Base-by-base conservation (phyloP, 371 early-diverging fungal genomes). In the Nematocida sp. region DNA sequence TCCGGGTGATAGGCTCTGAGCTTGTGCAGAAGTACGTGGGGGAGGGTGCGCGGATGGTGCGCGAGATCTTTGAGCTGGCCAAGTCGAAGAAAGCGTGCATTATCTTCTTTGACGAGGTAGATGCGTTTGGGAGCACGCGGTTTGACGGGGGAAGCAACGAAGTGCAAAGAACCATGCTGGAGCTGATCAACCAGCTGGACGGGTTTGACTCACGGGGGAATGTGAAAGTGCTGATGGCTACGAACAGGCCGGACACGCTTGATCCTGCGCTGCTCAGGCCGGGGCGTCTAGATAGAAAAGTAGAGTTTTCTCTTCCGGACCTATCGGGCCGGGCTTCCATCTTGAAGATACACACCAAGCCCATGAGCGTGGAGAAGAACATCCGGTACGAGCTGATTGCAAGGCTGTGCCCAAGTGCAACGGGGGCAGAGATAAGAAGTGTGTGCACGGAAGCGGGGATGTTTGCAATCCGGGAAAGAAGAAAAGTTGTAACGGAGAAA, bases 391-490 rank as follows among this genome's bases (percentile, higher is more conserved):
- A 96, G 66, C 86, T 96, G 76, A 92, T 99, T 81, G 95, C 97
- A 17, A 88, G 96, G n/a, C 87, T 95, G 78, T 96, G 96, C 85
- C 92, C 93, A 45, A 96, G 96, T 78, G 90, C 94, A 67, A 97
- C 96, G n/a, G 85, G 93, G 57, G 94, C 95, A 25, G 95, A 94
- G 82, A 82, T 94, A 62, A 86, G 93, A 77, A 91, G 92, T 85
- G 97, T 99, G 52, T 97, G 98, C 85, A 97, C 97, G 29, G 99
- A 99, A 85, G 97, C 99, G 31, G 99, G 98, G 62, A 99, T 99
- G 99, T 96, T 92, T 87, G 98, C 98, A 7, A 97, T 99, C 76
- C 88, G 99, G 41, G 91, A 94, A 63, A 86, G 97, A 83, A 87
- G 97, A 86, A 96, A 96, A 89, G 88, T 88, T 40, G 97, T 97